Conservation (phyloP, 345 rosid genomes). For the Citrus trifoliata region DNA sequence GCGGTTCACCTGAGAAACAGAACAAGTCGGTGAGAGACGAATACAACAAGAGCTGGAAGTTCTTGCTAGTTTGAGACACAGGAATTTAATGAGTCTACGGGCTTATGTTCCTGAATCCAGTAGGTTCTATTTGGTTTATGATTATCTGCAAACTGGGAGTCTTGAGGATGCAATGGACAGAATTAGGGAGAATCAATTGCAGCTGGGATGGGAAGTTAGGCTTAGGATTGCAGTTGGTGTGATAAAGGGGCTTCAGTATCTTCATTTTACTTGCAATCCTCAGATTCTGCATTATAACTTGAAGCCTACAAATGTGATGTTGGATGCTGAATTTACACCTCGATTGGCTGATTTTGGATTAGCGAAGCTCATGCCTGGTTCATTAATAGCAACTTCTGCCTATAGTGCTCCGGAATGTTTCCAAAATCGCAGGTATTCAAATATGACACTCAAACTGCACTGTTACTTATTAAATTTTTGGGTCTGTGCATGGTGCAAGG, state of each 20-base stretch:
- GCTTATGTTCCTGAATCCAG: constrained; percentile 78
- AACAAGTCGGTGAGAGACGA: constrained; percentile 62
- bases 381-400: constrained; percentile 39
- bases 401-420: constrained; percentile 80
- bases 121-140: constrained; percentile 76
- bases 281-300: constrained; percentile 76
- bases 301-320: constrained; percentile 87
- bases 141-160: constrained; percentile 74
- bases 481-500: not conserved
- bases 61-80: constrained; percentile 73
- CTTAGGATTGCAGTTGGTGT: constrained; percentile 87
- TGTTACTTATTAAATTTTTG: not conserved
- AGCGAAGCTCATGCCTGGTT: constrained; percentile 60
- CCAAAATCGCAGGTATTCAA: constrained; percentile 65
- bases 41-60: constrained; percentile 80
- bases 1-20: constrained; percentile 44
- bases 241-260: constrained; percentile 83
- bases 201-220: constrained; percentile 81
- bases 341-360: constrained; percentile 78
- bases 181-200: constrained; percentile 58
- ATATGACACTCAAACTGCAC: not conserved
- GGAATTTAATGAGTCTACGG: constrained; percentile 83
- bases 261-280: constrained; percentile 61
- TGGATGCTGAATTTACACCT: constrained; percentile 91
- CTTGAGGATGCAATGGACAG: constrained; percentile 79